A percentile compares a stretch with the other conserved stretches of the same genome.
Conservation (phyloP, 306 rosid species). For the Amphicarpaea edgeworthii region DNA sequence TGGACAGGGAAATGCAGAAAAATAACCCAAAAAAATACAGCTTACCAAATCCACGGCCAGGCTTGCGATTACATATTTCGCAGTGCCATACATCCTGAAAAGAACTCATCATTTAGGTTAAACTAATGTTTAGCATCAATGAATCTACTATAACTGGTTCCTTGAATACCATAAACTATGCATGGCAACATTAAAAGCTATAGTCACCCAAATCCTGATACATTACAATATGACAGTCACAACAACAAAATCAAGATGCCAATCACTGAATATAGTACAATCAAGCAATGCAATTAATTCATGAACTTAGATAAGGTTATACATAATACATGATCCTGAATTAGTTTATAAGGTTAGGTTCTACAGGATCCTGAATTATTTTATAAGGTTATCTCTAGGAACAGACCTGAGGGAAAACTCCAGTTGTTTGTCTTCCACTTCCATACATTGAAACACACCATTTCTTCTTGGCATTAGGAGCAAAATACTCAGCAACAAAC, state of each 20-base stretch:
- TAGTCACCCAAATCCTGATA: constrained; percentile 17
- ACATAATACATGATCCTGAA: constrained; percentile 39
- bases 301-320: constrained; percentile 44
- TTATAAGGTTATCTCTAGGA: constrained; percentile 43
- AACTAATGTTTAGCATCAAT: constrained; percentile 37
- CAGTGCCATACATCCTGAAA: constrained; percentile 99
- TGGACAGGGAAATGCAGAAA: constrained; percentile 28
- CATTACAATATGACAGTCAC: constrained; percentile 19
- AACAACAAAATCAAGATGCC: constrained; percentile 33
- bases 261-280: constrained; percentile 34
- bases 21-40: constrained; percentile 12
- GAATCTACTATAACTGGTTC: constrained; percentile 11
- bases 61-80: constrained; percentile 96
- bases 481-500: constrained; percentile 94
- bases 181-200: constrained; percentile 39
- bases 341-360: constrained; percentile 31
- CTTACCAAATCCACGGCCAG: constrained; percentile 98
- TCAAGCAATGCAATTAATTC: constrained; percentile 31
- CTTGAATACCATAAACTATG: constrained; percentile 13
- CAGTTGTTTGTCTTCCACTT: constrained; percentile 91
- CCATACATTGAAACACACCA: constrained; percentile 99
- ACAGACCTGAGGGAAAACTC: constrained; percentile 96
- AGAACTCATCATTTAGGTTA: constrained; percentile 32
- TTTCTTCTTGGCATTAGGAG: constrained; percentile 96
- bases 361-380: constrained; percentile 35